Evolutionary conservation across 345 rosid species (phyloP), one percentile per base, ranked within the genome.

Genomic region (Camelina sativa): DNA sequence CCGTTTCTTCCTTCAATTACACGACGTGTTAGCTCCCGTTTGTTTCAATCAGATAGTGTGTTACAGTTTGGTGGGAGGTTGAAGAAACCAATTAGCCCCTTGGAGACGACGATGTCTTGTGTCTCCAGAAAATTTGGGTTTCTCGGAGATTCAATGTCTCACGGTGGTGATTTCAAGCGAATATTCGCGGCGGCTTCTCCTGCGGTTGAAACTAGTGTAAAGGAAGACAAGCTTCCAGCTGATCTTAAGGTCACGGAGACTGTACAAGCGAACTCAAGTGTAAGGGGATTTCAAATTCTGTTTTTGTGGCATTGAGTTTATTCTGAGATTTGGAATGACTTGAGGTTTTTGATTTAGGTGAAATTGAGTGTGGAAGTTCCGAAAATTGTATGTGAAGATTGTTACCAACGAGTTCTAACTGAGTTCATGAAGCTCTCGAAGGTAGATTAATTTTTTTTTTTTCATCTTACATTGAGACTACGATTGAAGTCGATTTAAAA

Each of bases 291-390:
- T 60, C 59, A 59, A 53, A 44, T 6, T 37, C 17, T n/a, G 60
- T 50, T 50, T 57, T 48, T 34, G 37, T 8, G 9, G 37, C 23
- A 57, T 67, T 64, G 47, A 1, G 23, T 48, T 37, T 56, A 20
- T 4, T 75, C 34, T 59, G 28, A 67, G 58, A 51, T 22, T 57
- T 53, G 56, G 6, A 8, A n/a, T 54, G 67, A 40, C 1, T 20
- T 41, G 44, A 47, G 22, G 6, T 46, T 44, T 32, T 53, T 32
- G 25, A 11, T 57, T 73, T 68, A 91, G 97, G 79, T 94, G 69
- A 87, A 84, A 75, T 55, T 91, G 88, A 82, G 82, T 54, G 96
- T 91, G 13, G 86, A 85, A 62, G 98, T 88, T 62, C 98, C 98
- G 3, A 65, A 74, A 2, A 80, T 78, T 54, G 95, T 90, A 1